These are phyloP conservation scores for Mycena galericulata DNA, from an alignment of 768 basidiomycete genomes.

Conservation along the genomic window DNA sequence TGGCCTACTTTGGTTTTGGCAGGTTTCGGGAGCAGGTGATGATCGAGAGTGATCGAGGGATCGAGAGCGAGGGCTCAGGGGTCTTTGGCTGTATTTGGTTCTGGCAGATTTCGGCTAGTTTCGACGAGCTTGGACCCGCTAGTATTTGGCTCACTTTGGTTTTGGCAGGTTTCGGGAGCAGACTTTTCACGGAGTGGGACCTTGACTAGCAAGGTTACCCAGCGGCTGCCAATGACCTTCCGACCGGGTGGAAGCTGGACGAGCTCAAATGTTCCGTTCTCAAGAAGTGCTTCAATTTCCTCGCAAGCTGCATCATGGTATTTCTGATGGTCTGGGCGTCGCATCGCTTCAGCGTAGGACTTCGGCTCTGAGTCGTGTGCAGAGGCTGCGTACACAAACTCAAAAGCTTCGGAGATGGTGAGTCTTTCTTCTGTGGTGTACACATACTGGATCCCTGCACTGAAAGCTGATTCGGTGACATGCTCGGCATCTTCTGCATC, in stretches of 20 bases:
- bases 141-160: too few species aligned
- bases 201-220: too few species aligned
- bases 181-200: too few species aligned
- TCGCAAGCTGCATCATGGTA: constrained; percentile 44
- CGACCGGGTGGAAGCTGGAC: constrained; percentile 30
- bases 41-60: too few species aligned
- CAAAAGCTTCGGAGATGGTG: neutral
- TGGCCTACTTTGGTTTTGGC: too few species aligned
- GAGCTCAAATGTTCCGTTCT: constrained; percentile 15
- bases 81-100: too few species aligned
- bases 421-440: neutral
- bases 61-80: too few species aligned
- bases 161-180: too few species aligned
- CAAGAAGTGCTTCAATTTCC: constrained; percentile 39
- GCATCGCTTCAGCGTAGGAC: constrained; percentile 37
- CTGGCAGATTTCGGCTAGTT: too few species aligned
- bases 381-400: constrained; percentile 1
- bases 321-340: constrained; percentile 20
- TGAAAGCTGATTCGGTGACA: neutral
- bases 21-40: too few species aligned
- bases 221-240: constrained; percentile 39
- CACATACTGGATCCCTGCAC: constrained; percentile 8
- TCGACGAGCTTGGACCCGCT: too few species aligned
- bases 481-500: neutral
- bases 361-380: constrained; percentile 27